Evolutionary conservation across 768 basidiomycete species (phyloP).

Genomic region (Crucibulum laeve): DNA sequence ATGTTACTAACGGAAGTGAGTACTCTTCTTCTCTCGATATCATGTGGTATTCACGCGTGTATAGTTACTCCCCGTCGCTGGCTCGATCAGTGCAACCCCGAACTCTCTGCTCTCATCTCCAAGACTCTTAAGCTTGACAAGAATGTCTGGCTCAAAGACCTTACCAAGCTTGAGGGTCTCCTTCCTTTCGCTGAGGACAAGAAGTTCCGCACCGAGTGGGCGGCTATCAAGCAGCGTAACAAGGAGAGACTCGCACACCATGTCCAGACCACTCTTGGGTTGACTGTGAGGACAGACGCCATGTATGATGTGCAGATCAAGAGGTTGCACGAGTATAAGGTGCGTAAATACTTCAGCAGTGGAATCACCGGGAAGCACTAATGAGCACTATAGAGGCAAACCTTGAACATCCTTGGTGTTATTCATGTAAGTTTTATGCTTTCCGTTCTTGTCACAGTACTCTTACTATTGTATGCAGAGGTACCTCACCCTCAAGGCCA

Average conservation of each 20-base stretch:
- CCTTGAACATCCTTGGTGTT: conserved; percentile 88
- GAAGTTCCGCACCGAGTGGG: conserved; percentile 77
- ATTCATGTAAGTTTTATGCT: conserved; percentile 56
- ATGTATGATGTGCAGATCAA: conserved; percentile 93
- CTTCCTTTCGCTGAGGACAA: conserved; percentile 68
- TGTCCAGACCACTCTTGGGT: conserved; percentile 66
- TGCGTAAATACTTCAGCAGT: conserved; percentile 10
- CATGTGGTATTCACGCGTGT: not conserved
- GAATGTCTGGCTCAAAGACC: conserved; percentile 80
- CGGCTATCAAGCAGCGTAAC: conserved; percentile 82
- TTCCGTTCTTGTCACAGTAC: not conserved
- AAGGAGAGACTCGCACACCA: conserved; percentile 83
- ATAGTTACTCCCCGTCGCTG: conserved; percentile 88
- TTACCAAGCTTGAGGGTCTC: conserved; percentile 74
- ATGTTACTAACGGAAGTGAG: conserved; percentile 91
- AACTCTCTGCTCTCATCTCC: conserved; percentile 80
- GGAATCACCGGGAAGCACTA: not conserved
- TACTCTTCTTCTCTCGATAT: conserved; percentile 8
- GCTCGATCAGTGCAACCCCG: conserved; percentile 94
- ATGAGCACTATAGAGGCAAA: conserved; percentile 65
- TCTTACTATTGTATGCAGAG: conserved; percentile 38
- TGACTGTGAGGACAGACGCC: conserved; percentile 68
- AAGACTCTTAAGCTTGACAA: conserved; percentile 73
- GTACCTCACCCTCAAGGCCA: conserved; percentile 75
- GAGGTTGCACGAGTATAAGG: conserved; percentile 93